Conservation (phyloP, 2,329 filamentous ascomycete species). For the Alternaria angustiovoidea region DNA sequence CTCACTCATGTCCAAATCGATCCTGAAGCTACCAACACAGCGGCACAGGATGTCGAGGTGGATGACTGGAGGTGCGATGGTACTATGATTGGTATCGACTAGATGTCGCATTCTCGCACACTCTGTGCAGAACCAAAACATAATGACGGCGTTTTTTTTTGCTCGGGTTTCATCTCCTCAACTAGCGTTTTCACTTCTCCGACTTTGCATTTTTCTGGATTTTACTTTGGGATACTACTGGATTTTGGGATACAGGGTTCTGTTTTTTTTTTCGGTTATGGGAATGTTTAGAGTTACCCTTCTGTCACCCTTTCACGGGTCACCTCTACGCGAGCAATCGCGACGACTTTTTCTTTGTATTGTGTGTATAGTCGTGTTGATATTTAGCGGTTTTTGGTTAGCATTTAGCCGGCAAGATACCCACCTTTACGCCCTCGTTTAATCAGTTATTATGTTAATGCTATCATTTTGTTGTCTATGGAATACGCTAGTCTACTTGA, state of each 20-base stretch:
- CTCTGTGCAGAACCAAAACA: not conserved
- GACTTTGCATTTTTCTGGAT: too few species aligned
- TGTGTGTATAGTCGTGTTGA: constrained; percentile 13
- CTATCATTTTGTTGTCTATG: not conserved
- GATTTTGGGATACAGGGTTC: not conserved
- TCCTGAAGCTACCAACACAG: constrained; percentile 46
- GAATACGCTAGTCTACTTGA: not conserved
- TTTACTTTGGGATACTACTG: not conserved
- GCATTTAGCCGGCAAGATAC: constrained; percentile 24
- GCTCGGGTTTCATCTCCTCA: not conserved
- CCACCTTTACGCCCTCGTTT: constrained; percentile 17
- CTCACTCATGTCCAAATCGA: constrained; percentile 49
- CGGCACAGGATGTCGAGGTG: constrained; percentile 43
- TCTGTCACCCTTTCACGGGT: not conserved
- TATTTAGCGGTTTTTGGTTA: constrained; percentile 17
- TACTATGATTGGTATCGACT: constrained; percentile 48
- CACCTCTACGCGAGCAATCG: not conserved
- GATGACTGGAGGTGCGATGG: constrained; percentile 49
- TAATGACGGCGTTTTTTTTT: not conserved
- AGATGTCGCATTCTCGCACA: constrained; percentile 9
- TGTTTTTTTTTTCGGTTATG: not conserved
- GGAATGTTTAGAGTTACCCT: constrained; percentile 9
- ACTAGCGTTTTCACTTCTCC: not conserved
- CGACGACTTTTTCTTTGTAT: constrained; percentile 1
- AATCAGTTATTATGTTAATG: constrained; percentile 1